A percentile compares a stretch with the other conserved stretches of the same genome.
Evolutionary conservation across 2,329 filamentous ascomycete species (phyloP).

Genomic region (Ampelomyces quisqualis): DNA sequence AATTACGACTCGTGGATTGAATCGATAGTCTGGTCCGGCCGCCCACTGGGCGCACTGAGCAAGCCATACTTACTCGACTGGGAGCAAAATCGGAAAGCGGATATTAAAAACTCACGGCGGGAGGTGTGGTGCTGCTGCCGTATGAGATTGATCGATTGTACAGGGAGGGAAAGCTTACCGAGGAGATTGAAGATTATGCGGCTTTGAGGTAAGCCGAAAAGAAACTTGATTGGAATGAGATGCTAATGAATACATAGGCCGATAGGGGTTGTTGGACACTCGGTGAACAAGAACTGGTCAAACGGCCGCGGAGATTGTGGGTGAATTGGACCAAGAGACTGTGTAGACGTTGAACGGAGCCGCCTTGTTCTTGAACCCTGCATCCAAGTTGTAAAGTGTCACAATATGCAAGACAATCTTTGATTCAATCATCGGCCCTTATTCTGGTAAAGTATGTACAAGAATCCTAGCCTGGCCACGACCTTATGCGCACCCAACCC

Average conservation of each 20-base stretch:
- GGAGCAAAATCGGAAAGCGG: conserved; percentile 27
- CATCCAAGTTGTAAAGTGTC: too few species aligned
- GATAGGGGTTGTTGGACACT: conserved; percentile 29
- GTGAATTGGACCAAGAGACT: conserved; percentile 30
- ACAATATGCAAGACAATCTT: too few species aligned
- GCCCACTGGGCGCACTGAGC: conserved; percentile 24
- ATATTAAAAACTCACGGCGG: conserved; percentile 26
- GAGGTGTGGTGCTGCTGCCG: conserved; percentile 24
- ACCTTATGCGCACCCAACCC: conserved; percentile 47
- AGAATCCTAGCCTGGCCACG: neutral
- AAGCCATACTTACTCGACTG: conserved; percentile 30
- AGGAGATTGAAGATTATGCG: conserved; percentile 31
- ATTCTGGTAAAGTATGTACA: conserved; percentile 4
- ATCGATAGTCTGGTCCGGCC: conserved; percentile 23
- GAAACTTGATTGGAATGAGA: neutral
- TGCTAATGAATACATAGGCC: conserved; percentile 12
- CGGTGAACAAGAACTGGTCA: conserved; percentile 26
- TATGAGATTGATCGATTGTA: conserved; percentile 28
- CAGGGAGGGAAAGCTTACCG: conserved; percentile 30
- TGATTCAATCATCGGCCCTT: too few species aligned
- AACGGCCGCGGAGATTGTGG: conserved; percentile 25
- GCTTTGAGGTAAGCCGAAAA: conserved; percentile 19
- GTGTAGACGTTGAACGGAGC: conserved; percentile 19
- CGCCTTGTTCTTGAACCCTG: too few species aligned
- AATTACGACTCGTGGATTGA: conserved; percentile 28